Evolutionary conservation across 1,139 yeast genomes (phyloP).

Genomic region (Kurtzmaniella quercitrusa): DNA sequence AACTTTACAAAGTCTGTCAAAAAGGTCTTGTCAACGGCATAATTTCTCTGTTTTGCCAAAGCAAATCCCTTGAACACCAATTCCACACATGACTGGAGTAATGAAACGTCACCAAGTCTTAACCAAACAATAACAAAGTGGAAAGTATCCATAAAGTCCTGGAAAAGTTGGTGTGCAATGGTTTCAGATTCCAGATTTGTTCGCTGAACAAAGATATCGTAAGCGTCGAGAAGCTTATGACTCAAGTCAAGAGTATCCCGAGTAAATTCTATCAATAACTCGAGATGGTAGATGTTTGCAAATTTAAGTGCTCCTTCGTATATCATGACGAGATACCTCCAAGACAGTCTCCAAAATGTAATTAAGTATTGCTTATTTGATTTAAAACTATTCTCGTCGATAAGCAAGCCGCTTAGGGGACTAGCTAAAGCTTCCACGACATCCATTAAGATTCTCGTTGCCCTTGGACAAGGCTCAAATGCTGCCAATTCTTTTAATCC

Average conservation of each 20-base stretch:
- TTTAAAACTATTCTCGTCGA: conserved; percentile 5
- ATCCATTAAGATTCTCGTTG: conserved; percentile 74
- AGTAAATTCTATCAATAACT: conserved; percentile 70
- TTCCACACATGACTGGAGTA: conserved; percentile 70
- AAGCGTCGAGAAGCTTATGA: conserved; percentile 61
- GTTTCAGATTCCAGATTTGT: conserved; percentile 8
- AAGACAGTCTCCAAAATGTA: conserved; percentile 60
- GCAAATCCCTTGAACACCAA: conserved; percentile 66
- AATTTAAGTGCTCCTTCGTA: conserved; percentile 67
- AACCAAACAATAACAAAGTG: conserved; percentile 72
- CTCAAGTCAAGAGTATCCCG: conserved; percentile 83
- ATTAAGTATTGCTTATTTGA: conserved; percentile 16
- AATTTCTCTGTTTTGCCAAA: conserved; percentile 51
- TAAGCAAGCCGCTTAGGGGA: conserved; percentile 53
- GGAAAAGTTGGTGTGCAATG: conserved; percentile 21
- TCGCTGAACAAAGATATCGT: conserved; percentile 42
- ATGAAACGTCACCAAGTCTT: conserved; percentile 71
- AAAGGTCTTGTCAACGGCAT: conserved; percentile 45
- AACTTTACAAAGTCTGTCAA: conserved; percentile 54
- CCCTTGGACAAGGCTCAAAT: conserved; percentile 74
- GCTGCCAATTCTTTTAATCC: conserved; percentile 46
- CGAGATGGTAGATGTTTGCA: conserved; percentile 61
- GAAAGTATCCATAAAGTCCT: conserved; percentile 47
- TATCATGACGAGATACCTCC: conserved; percentile 70
- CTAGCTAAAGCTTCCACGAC: conserved; percentile 60